Evolutionary conservation across 192 early-diverging fungal genomes (phyloP), one percentile per base, ranked within the genome.

Genomic region (Lunasporangiospora selenospora): DNA sequence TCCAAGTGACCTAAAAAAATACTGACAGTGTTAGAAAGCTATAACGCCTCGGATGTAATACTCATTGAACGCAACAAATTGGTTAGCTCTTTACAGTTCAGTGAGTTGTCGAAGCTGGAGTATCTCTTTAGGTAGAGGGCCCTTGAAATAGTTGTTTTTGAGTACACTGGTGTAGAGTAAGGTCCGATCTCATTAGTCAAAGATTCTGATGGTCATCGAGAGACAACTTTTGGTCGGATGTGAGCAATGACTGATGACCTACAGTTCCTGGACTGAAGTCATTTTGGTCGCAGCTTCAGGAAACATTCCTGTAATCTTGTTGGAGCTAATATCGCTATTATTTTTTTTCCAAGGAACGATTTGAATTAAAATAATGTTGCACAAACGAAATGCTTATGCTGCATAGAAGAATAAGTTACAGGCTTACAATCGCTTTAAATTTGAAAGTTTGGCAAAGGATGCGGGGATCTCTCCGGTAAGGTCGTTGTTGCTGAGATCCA

Each of bases 141-240:
- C 66, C 11, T 50, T 49, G 15, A 69, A 21, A 23, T 60, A 69
- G 31, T 69, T 69, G 66, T 69, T 69, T 52, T 54, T 69, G 42
- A 60, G 50, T 3, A 54, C 66, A 2, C 65, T 58, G 19, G 3
- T 30, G n/a, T n/a, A 16, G 3, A 36, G 33, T 52, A 19, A 52
- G 21, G 8, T 31, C n/a, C 50, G 50, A 3, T 49, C 4, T 12
- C 30, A 33, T 5, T n/a, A 10, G 16, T 31, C 21, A 18, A 18
- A 16, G 5, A 11, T 31, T 49, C 26, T 1, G 16, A 6, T 31
- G 3, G n/a, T 40, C 29, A 49, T 10, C 1, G 1, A 16, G 8
- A n/a, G n/a, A n/a, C n/a, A n/a, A n/a, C n/a, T n/a, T n/a, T n/a
- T n/a, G n/a, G n/a, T n/a, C n/a, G n/a, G n/a, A n/a, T n/a, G n/a